Evolutionary conservation across 805 yeast genomes (phyloP).

Genomic region (Torulaspora quercuum): DNA sequence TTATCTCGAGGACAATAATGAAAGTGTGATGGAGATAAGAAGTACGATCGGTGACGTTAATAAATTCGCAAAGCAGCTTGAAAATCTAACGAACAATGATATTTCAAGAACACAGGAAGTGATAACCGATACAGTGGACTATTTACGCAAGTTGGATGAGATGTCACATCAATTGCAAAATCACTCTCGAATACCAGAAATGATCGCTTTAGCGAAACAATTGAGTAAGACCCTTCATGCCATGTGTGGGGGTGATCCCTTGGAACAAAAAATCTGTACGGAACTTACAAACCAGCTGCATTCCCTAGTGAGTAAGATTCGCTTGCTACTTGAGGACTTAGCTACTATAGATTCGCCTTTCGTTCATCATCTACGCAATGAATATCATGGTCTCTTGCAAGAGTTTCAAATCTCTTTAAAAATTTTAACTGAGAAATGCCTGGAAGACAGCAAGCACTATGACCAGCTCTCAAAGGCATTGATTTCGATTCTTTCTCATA

Average conservation of each 20-base stretch:
- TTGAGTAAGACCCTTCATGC: conserved; percentile 28
- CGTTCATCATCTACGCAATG: conserved; percentile 30
- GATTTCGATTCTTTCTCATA: conserved; percentile 8
- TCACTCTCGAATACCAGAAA: conserved; percentile 19
- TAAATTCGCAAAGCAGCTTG: conserved; percentile 23
- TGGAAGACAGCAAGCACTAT: conserved; percentile 17
- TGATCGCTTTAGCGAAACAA: conserved; percentile 21
- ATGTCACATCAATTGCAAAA: conserved; percentile 20
- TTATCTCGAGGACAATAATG: conserved; percentile 23
- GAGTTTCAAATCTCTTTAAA: conserved; percentile 32
- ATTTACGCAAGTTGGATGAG: conserved; percentile 28
- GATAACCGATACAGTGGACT: conserved; percentile 27
- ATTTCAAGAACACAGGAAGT: conserved; percentile 25
- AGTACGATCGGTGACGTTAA: conserved; percentile 24
- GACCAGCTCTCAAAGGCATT: conserved; percentile 15
- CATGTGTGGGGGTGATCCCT: conserved; percentile 27
- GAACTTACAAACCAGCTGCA: conserved; percentile 21
- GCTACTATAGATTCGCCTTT: conserved; percentile 28
- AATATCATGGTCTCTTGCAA: conserved; percentile 32
- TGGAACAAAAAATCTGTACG: conserved; percentile 20
- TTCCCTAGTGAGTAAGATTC: conserved; percentile 12
- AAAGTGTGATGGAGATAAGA: conserved; percentile 25
- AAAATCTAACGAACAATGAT: conserved; percentile 22
- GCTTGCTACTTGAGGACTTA: conserved; percentile 14
- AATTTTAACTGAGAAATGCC: conserved; percentile 28